Evolutionary conservation across 371 early-diverging fungal species (phyloP).

Genomic region (Choanephora cucurbitarum): DNA sequence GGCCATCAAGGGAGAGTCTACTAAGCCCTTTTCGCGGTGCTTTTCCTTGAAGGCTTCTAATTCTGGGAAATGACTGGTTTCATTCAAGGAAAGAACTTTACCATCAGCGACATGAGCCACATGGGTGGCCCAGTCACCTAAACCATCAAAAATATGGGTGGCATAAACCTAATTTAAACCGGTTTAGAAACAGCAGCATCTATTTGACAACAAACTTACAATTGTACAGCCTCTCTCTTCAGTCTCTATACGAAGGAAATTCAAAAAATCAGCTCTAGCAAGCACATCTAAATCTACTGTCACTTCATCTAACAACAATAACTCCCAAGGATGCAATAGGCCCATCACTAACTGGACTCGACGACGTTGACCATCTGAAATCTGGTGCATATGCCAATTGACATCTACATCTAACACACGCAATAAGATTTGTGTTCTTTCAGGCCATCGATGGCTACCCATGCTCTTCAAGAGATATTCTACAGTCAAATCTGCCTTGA

Average conservation of each 20-base stretch:
- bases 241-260: slow-evolving; percentile 66
- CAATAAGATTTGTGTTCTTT: slow-evolving; percentile 61
- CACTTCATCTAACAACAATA: slow-evolving; percentile 80
- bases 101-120: slow-evolving; percentile 74
- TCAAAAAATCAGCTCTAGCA: slow-evolving; percentile 68
- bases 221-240: slow-evolving; percentile 68
- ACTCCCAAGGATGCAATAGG: slow-evolving; percentile 69
- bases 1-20: slow-evolving; percentile 68
- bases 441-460: slow-evolving; percentile 66
- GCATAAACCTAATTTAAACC: slow-evolving; percentile 69
- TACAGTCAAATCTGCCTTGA: slow-evolving; percentile 67
- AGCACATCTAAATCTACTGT: slow-evolving; percentile 84
- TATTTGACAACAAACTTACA: no score
- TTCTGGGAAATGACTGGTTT: slow-evolving; percentile 50
- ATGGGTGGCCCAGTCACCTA: slow-evolving; percentile 73
- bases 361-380: slow-evolving; percentile 72
- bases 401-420: slow-evolving; percentile 72
- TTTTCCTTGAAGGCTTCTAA: slow-evolving; percentile 41
- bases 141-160: slow-evolving; percentile 72
- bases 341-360: slow-evolving; percentile 81
- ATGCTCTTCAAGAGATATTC: slow-evolving; percentile 67
- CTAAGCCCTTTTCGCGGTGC: slow-evolving; percentile 25
- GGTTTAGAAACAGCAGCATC: no score
- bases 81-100: slow-evolving; percentile 34
- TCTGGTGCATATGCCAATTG: slow-evolving; percentile 74